These are phyloP conservation scores for Rosa chinensis DNA, from an alignment of 306 rosid species.

Conservation along the genomic window DNA sequence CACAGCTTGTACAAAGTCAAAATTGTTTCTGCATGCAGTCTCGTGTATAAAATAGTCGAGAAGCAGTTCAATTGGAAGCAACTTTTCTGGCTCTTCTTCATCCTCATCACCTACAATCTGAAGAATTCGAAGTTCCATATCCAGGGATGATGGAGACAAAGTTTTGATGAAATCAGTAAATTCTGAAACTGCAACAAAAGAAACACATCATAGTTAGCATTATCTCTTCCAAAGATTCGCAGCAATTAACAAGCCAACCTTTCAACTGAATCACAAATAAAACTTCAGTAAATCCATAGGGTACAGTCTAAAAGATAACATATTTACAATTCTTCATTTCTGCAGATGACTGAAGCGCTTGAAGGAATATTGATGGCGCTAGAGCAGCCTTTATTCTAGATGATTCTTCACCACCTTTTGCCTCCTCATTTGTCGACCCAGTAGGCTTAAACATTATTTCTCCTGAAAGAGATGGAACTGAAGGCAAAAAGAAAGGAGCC, in stretches of 20 bases:
- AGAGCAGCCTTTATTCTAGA: constrained; percentile 36
- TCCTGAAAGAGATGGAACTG: constrained; percentile 81
- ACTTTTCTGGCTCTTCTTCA: constrained; percentile 56
- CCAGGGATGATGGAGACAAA: constrained; percentile 78
- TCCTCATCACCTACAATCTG: constrained; percentile 70
- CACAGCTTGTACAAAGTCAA: constrained; percentile 92
- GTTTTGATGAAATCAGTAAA: constrained; percentile 79
- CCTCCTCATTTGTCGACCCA: constrained; percentile 43
- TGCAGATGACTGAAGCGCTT: constrained; percentile 60
- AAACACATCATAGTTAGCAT: constrained; percentile 12
- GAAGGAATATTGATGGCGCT: constrained; percentile 52
- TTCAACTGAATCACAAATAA: constrained; percentile 3
- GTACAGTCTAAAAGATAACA: constrained; percentile 14
- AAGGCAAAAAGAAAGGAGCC: constrained; percentile 95
- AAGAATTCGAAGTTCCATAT: constrained; percentile 87
- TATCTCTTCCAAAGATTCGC: background rate
- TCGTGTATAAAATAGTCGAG: constrained; percentile 76
- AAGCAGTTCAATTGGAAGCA: constrained; percentile 60
- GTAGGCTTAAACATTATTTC: constrained; percentile 78
- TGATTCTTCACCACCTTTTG: constrained; percentile 31
- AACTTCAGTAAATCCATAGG: constrained; percentile 5
- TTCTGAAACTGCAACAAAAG: constrained; percentile 54
- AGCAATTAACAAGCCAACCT: background rate
- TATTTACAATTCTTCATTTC: constrained; percentile 59
- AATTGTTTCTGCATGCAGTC: constrained; percentile 73